Evolutionary conservation across 2,329 filamentous ascomycete genomes (phyloP).

Genomic region (Xylaria multiplex): DNA sequence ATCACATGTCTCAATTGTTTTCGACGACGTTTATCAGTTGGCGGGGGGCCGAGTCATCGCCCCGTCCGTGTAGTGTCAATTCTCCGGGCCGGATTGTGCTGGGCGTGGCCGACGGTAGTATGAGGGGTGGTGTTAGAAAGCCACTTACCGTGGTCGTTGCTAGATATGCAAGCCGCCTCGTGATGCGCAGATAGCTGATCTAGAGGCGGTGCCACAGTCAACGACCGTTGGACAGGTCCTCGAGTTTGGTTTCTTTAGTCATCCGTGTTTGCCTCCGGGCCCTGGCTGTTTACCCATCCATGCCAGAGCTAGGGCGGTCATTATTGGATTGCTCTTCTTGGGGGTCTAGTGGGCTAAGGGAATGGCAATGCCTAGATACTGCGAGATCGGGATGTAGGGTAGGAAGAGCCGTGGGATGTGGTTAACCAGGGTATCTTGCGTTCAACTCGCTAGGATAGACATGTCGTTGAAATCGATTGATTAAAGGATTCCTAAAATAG

Average conservation of each 20-base stretch:
- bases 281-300: no score
- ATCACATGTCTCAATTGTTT: not conserved
- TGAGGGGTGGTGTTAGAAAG: not conserved
- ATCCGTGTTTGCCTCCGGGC: no score
- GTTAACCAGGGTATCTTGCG: not conserved
- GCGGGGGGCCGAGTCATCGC: not conserved
- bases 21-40: not conserved
- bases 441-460: not conserved
- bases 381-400: not conserved
- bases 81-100: not conserved
- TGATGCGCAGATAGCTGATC: not conserved
- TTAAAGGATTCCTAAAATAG: slow-evolving; percentile 19
- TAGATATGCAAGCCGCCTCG: not conserved
- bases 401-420: not conserved
- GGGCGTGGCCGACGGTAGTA: no score
- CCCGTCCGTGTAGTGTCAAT: not conserved
- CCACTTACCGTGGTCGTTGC: not conserved
- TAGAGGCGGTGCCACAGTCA: not conserved
- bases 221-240: not conserved
- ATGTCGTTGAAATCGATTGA: not conserved
- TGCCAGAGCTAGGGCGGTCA: no score
- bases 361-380: not conserved
- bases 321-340: not conserved
- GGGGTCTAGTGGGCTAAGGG: not conserved
- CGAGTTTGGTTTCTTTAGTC: no score